A percentile compares a stretch with the other conserved stretches of the same genome.
Conservation (phyloP, 1,284 basidiomycete genomes). For the Chalciporus sp. region DNA sequence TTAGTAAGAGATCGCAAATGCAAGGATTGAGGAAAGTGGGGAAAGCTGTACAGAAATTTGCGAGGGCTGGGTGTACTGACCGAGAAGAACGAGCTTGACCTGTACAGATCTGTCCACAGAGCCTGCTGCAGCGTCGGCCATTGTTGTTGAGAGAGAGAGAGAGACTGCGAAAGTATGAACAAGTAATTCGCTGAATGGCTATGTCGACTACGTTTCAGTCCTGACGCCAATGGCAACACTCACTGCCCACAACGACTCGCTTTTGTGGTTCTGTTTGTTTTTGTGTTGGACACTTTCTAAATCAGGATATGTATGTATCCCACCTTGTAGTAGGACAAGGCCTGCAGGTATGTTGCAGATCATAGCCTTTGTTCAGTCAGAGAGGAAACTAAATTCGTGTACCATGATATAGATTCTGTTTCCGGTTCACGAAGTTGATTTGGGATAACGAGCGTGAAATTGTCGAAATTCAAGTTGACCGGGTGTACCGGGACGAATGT, state of each 20-base stretch:
- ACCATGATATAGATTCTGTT: no score
- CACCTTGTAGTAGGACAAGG: no score
- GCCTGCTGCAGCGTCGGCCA: conserved; percentile 73
- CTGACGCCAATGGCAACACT: conserved; percentile 1
- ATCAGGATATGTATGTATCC: no score
- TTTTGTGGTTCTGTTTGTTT: conserved; percentile 26
- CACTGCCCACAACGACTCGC: conserved; percentile 15
- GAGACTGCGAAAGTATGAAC: conserved; percentile 8
- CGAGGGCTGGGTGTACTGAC: conserved; percentile 36
- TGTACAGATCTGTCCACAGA: conserved; percentile 61
- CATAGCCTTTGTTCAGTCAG: no score
- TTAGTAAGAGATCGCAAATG: background rate
- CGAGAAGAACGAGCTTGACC: conserved; percentile 66
- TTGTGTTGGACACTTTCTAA: conserved; percentile 23
- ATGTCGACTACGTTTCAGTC: background rate
- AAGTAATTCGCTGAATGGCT: background rate
- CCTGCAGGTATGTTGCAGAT: no score
- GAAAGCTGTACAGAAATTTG: conserved; percentile 1
- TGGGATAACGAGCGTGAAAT: no score
- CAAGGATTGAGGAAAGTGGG: background rate
- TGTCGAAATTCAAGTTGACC: no score
- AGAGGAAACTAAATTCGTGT: no score
- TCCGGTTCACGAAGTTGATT: no score
- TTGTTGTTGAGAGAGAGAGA: conserved; percentile 30
- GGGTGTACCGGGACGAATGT: no score